Base-by-base conservation (phyloP, 2,329 filamentous ascomycete genomes). In the Gaeumannomyces tritici region DNA sequence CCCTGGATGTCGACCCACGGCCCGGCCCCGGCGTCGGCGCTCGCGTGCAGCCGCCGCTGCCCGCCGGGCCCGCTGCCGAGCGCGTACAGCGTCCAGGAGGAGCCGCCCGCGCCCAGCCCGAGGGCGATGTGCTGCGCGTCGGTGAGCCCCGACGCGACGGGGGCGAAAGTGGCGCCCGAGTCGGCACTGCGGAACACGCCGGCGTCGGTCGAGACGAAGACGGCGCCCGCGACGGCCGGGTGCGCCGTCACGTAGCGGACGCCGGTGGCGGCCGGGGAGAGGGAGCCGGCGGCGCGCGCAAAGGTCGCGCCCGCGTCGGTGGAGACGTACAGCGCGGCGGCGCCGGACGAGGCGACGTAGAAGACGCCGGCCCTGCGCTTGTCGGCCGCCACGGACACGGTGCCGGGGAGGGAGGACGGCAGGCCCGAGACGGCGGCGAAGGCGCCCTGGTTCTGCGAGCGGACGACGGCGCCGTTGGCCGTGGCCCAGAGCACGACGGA, bases 221-320 rank as follows among this genome's bases (percentile, higher is more conserved):
- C 78, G 59, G 86, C 82, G 15, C 88, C 86, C 0, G 83, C 82
- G 13, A 77, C 75, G 7, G 79, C 77, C 0, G 85, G 84, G 65
- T 87, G 78, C 0, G 77, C 77, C 21, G 81, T 82, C 12, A 89
- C 77, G 42, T 80, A 78, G 54, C 84, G 84, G 63, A 88, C 74
- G 24, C 74, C 69, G 2, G 72, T 76, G 3, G 74, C 76, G n/a
- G 73, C 72, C n/a, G n/a, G n/a, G 3, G 70, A 73, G 0, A 82
- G 69, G 0, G 74, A 67, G 0, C 74, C 73, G 0, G 65, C 71
- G 2, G 73, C 73, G 24, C 42, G 51, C 9, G 73, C 69, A 65
- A 85, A 85, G 9, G 77, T 78, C 0, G 73, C 66, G 0, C 76
- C 83, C 0, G 71, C 73, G 67, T 85, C 71, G 11, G 74, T 78